Percentiles rank a stretch among this genome's conserved stretches.
Evolutionary conservation across 345 rosid species (phyloP).

Genomic region (Salix brachista): DNA sequence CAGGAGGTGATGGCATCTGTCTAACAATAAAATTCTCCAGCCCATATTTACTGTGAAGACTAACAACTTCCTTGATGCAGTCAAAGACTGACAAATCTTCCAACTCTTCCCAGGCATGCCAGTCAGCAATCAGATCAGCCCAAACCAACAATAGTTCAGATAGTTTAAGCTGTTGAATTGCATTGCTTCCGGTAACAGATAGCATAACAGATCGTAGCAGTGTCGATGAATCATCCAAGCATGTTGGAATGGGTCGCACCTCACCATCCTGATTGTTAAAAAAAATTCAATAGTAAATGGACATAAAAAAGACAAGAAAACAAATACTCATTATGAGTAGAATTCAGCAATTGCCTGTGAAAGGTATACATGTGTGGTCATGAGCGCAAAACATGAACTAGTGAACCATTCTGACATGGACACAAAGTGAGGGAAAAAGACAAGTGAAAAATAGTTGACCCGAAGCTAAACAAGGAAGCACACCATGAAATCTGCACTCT

Average conservation of each 20-base stretch:
- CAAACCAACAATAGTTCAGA: conserved; percentile 59
- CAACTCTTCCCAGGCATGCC: conserved; percentile 91
- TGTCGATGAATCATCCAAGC: conserved; percentile 60
- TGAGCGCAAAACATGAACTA: too few species aligned
- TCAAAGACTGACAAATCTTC: conserved; percentile 74
- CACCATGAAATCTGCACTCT: not conserved
- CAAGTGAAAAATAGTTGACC: not conserved
- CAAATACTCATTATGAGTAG: not conserved
- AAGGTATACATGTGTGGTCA: not conserved
- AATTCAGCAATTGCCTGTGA: not conserved
- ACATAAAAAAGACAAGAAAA: not conserved
- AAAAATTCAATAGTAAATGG: conserved; percentile 18
- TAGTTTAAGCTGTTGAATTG: conserved; percentile 47
- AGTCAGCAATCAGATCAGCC: conserved; percentile 72
- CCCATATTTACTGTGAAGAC: conserved; percentile 46
- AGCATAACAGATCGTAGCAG: conserved; percentile 53
- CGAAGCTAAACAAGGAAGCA: not conserved
- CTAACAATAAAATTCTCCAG: conserved; percentile 46
- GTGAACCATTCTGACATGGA: not conserved
- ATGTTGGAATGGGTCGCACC: conserved; percentile 42
- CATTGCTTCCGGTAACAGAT: conserved; percentile 47
- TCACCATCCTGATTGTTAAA: conserved; percentile 41
- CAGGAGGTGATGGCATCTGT: conserved; percentile 59
- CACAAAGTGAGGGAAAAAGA: not conserved
- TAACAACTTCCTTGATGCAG: conserved; percentile 74